Conservation (phyloP, 1,284 basidiomycete species). For the Ceratobasidium sp. region DNA sequence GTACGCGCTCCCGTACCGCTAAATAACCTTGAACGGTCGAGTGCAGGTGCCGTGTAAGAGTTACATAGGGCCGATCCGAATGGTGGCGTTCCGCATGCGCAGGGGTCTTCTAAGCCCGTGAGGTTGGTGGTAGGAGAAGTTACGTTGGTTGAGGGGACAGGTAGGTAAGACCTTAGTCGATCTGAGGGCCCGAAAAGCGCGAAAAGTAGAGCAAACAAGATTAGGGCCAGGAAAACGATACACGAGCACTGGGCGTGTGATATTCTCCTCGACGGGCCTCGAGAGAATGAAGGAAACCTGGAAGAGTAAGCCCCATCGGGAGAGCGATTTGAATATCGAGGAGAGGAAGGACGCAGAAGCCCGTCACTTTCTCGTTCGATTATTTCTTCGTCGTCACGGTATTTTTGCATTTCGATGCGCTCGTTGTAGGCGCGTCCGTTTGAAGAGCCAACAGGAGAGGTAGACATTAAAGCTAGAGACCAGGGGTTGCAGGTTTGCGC, state of each 20-base stretch:
- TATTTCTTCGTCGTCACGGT: constrained; percentile 38
- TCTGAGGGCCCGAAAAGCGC: constrained; percentile 40
- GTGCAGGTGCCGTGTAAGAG: constrained; percentile 43
- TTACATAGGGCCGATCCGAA: constrained; percentile 42
- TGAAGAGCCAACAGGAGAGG: not conserved
- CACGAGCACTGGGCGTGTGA: constrained; percentile 37
- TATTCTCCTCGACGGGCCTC: constrained; percentile 14
- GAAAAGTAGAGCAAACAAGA: constrained; percentile 32
- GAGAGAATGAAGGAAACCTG: not conserved
- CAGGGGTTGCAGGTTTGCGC: too few species aligned
- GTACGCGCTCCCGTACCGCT: constrained; percentile 45
- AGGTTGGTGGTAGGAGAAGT: constrained; percentile 12
- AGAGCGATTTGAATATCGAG: not conserved
- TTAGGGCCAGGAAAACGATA: constrained; percentile 31
- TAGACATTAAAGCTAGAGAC: constrained; percentile 6
- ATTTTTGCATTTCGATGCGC: constrained; percentile 42
- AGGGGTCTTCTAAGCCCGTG: constrained; percentile 17
- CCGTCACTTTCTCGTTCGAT: constrained; percentile 29
- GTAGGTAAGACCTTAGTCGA: constrained; percentile 33
- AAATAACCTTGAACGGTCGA: constrained; percentile 43
- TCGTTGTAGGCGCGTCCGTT: constrained; percentile 2
- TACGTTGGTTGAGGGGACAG: constrained; percentile 1
- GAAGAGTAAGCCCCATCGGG: not conserved
- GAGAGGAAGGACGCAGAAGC: constrained; percentile 12
- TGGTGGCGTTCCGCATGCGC: constrained; percentile 40